phyloP scores from a whole-genome alignment of 2,329 filamentous ascomycete species.

The Sphaceloma murrayae region DNA sequence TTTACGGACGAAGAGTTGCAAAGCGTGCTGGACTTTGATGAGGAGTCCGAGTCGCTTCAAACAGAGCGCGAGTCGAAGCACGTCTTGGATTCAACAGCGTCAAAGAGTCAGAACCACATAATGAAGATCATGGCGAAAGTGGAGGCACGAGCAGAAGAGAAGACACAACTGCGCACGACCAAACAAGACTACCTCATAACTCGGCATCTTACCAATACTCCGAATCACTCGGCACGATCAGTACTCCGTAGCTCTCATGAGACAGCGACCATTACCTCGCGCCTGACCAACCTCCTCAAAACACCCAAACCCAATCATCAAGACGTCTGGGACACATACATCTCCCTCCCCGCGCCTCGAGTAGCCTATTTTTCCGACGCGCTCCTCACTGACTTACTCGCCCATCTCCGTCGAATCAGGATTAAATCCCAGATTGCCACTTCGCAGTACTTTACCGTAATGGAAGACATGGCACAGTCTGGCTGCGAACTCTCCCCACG shows the following conservation, averaged over 20 bases:
- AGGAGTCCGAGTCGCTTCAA: no score
- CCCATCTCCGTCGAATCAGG: conserved; percentile 55
- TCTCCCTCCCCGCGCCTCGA: conserved; percentile 43
- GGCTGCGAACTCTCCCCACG: conserved; percentile 55
- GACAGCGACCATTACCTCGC: conserved; percentile 5
- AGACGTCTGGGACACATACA: conserved; percentile 46
- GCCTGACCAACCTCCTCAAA: conserved; percentile 3
- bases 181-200: conserved; percentile 7
- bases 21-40: conserved; percentile 36
- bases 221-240: background rate
- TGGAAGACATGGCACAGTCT: conserved; percentile 73
- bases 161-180: background rate
- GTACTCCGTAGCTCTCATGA: background rate
- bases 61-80: background rate
- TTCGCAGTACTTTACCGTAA: conserved; percentile 71
- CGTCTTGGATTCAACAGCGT: no score
- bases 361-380: conserved; percentile 41
- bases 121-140: background rate
- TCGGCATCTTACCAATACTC: background rate
- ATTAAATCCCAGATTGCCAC: conserved; percentile 45
- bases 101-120: background rate
- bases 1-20: conserved; percentile 23
- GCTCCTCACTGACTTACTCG: conserved; percentile 55
- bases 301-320: conserved; percentile 14
- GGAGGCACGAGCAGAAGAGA: conserved; percentile 1